Evolutionary conservation across 2,329 filamentous ascomycete species (phyloP).

Genomic region (Hirsutella minnesotensis): DNA sequence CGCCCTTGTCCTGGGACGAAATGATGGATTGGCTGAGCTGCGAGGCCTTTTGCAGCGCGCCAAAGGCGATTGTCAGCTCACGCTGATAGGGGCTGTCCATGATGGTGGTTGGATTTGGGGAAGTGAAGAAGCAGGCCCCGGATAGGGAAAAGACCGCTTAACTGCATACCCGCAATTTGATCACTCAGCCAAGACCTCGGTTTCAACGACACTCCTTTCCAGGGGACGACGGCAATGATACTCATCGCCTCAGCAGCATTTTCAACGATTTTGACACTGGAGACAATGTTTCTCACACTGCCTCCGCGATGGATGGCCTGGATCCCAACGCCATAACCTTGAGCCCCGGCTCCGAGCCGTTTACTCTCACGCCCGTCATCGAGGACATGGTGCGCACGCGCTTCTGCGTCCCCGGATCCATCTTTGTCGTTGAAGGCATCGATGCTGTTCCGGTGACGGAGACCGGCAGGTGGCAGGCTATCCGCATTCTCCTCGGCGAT

Average conservation of each 20-base stretch:
- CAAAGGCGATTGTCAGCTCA: slow-evolving; percentile 31
- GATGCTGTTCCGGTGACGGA: slow-evolving; percentile 22
- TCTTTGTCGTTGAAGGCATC: slow-evolving; percentile 39
- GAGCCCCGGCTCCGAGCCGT: slow-evolving; percentile 10
- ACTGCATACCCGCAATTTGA: slow-evolving; percentile 15
- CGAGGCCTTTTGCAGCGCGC: slow-evolving; percentile 32
- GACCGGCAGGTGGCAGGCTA: slow-evolving; percentile 26
- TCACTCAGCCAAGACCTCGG: too few relatives aligned
- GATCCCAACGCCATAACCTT: slow-evolving; percentile 15
- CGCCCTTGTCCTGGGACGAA: slow-evolving; percentile 33
- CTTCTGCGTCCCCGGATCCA: slow-evolving; percentile 32
- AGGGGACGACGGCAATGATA: neutral
- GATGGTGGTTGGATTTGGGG: neutral
- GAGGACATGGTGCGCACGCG: slow-evolving; percentile 35
- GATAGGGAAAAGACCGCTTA: slow-evolving; percentile 14
- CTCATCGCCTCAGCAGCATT: neutral
- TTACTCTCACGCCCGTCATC: slow-evolving; percentile 28
- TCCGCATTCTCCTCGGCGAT: slow-evolving; percentile 39
- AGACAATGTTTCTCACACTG: neutral
- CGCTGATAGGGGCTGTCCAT: slow-evolving; percentile 31
- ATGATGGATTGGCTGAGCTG: slow-evolving; percentile 38
- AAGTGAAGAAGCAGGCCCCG: slow-evolving; percentile 5
- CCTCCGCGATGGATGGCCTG: slow-evolving; percentile 12
- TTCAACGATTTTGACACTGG: neutral
- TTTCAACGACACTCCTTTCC: neutral